Conservation (phyloP, 441 rosid genomes). For the Brassica balearica region DNA sequence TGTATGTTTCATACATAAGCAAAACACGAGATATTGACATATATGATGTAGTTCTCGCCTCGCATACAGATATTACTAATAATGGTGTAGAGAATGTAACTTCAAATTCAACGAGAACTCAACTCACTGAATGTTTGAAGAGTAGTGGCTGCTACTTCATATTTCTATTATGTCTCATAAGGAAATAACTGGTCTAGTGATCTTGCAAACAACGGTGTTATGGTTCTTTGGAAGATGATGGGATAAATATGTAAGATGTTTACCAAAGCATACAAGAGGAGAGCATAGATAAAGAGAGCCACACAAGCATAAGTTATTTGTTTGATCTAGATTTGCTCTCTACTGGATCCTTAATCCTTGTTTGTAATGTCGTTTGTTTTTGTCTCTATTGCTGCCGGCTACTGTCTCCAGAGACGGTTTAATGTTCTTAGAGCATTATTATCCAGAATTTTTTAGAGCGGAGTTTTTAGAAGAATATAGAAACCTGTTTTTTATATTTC, state of each 20-base stretch:
- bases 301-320: background rate
- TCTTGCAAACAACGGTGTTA: background rate
- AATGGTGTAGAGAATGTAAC: background rate
- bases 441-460: too few species aligned
- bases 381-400: too few species aligned
- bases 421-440: too few species aligned
- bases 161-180: background rate
- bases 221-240: background rate
- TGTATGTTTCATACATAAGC: background rate
- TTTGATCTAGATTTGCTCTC: too few species aligned
- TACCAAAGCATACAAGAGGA: background rate
- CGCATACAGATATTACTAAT: background rate
- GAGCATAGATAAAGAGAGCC: background rate
- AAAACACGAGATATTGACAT: background rate
- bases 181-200: background rate
- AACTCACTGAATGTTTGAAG: background rate
- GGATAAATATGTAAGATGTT: background rate
- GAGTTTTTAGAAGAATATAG: too few species aligned
- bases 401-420: too few species aligned
- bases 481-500: too few species aligned
- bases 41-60: too few species aligned
- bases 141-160: background rate
- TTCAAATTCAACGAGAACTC: background rate
- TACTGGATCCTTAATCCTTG: too few species aligned
- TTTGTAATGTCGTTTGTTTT: too few species aligned